Evolutionary conservation across 202 grass and related monocot genomes (phyloP).

Genomic region (Setaria viridis): DNA sequence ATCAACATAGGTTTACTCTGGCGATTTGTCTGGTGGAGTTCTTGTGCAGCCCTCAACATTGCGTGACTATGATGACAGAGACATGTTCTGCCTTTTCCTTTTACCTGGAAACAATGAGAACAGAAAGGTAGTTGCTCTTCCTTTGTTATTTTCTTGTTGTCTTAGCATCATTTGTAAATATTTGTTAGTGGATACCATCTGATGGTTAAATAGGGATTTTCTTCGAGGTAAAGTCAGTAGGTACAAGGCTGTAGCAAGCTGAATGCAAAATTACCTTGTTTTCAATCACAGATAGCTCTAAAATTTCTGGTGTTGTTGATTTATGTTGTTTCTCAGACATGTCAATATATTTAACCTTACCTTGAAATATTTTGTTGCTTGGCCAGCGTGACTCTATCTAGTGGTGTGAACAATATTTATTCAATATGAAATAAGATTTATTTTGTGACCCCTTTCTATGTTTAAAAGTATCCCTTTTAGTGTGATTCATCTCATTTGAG

Average conservation of each 20-base stretch:
- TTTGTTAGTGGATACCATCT: slow-evolving; percentile 8
- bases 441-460: slow-evolving; percentile 2
- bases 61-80: slow-evolving; percentile 80
- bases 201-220: slow-evolving; percentile 6
- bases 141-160: slow-evolving; percentile 24
- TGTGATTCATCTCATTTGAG: slow-evolving; percentile 36
- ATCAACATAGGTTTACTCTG: slow-evolving; percentile 67
- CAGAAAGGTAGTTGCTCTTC: slow-evolving; percentile 64
- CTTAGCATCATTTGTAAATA: background rate
- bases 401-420: background rate
- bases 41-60: slow-evolving; percentile 79
- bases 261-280: background rate
- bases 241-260: slow-evolving; percentile 12
- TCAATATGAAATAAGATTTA: background rate
- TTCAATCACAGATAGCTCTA: background rate
- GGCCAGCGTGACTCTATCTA: background rate
- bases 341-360: slow-evolving; percentile 23
- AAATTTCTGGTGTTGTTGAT: slow-evolving; percentile 7
- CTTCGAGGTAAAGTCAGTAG: background rate
- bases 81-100: slow-evolving; percentile 90
- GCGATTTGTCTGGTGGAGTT: slow-evolving; percentile 80
- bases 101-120: slow-evolving; percentile 80
- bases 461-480: background rate
- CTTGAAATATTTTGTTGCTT: background rate
- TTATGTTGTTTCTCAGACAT: slow-evolving; percentile 30